Evolutionary conservation across 805 yeast genomes (phyloP).

Genomic region (Yueomyces sp.): DNA sequence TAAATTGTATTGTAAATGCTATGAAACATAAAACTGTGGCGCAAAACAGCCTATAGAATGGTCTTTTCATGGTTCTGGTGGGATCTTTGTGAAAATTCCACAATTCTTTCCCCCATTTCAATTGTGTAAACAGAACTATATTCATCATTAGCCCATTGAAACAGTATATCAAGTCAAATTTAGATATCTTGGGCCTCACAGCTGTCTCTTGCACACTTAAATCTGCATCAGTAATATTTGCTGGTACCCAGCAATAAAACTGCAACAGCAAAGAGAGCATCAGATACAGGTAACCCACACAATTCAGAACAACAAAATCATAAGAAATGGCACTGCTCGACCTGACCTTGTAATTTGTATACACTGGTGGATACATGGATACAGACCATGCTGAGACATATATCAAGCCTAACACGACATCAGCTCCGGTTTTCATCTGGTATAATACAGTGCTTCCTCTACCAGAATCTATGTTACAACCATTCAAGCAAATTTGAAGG

Average conservation of each 20-base stretch:
- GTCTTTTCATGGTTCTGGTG: slow-evolving; percentile 14
- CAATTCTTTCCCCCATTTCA: slow-evolving; percentile 21
- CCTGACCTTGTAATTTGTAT: slow-evolving; percentile 26
- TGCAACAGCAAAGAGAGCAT: slow-evolving; percentile 32
- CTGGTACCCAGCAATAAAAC: slow-evolving; percentile 24
- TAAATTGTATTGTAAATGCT: slow-evolving; percentile 7
- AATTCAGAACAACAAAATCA: slow-evolving; percentile 34
- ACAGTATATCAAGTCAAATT: slow-evolving; percentile 34
- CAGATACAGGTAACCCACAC: slow-evolving; percentile 34
- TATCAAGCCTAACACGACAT: slow-evolving; percentile 22
- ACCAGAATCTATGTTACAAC: not conserved
- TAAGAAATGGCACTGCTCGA: slow-evolving; percentile 37
- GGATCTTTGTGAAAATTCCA: slow-evolving; percentile 24
- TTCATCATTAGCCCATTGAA: slow-evolving; percentile 34
- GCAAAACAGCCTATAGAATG: slow-evolving; percentile 10
- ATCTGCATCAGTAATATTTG: slow-evolving; percentile 1
- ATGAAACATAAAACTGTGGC: slow-evolving; percentile 7
- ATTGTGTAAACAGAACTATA: slow-evolving; percentile 28
- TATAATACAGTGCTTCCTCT: not conserved
- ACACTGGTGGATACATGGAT: slow-evolving; percentile 37
- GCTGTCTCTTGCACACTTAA: not conserved
- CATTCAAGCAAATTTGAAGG: too few relatives aligned
- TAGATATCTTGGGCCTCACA: slow-evolving; percentile 28
- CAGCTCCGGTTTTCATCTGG: slow-evolving; percentile 1
- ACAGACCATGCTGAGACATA: slow-evolving; percentile 32